Percentiles rank a stretch among this genome's conserved stretches.
Evolutionary conservation across 2,329 filamentous ascomycete genomes (phyloP).

Genomic region (Botrytis porri): DNA sequence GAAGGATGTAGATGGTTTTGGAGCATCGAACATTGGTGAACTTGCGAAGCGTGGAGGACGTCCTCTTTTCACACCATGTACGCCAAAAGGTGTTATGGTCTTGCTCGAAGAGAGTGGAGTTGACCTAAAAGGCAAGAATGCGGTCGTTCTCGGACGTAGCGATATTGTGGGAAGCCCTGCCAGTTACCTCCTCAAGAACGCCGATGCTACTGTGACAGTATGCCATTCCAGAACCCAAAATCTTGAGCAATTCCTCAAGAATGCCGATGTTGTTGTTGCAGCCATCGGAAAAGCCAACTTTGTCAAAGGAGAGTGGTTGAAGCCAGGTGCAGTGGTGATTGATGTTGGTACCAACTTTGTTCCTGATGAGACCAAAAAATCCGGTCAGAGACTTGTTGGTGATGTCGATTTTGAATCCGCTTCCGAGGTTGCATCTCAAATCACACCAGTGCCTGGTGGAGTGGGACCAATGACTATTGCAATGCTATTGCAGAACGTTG

Average conservation of each 20-base stretch:
- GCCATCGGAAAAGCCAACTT: conserved; percentile 87
- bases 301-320: conserved; percentile 93
- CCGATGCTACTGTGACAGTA: conserved; percentile 92
- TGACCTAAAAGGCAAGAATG: conserved; percentile 82
- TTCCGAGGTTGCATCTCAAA: conserved; percentile 79
- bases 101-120: conserved; percentile 81
- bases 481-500: conserved; percentile 95
- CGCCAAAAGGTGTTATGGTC: conserved; percentile 95
- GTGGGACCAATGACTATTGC: conserved; percentile 99
- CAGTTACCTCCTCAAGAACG: conserved; percentile 91
- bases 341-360: conserved; percentile 98
- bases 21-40: conserved; percentile 90
- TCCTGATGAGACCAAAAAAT: conserved; percentile 84
- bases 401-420: conserved; percentile 92
- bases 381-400: conserved; percentile 85
- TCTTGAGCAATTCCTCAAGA: conserved; percentile 70
- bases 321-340: conserved; percentile 91
- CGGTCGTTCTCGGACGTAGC: conserved; percentile 89
- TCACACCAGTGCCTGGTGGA: conserved; percentile 94
- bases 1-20: conserved; percentile 98
- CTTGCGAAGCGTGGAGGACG: conserved; percentile 90
- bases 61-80: conserved; percentile 90
- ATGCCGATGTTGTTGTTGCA: conserved; percentile 85
- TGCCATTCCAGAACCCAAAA: conserved; percentile 87
- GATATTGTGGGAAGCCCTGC: conserved; percentile 98